Evolutionary conservation across 345 rosid species (phyloP).

Genomic region (Arabidopsis thaliana): TAIR10.1 NC_003071.7:18758501-18759000

Average conservation of each 20-base stretch:
- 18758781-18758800: constrained; percentile 53
- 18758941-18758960: constrained; percentile 98
- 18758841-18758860: constrained; percentile 57
- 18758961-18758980: constrained; percentile 89
- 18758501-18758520: constrained; percentile 80
- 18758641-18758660: constrained; percentile 75
- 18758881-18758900: constrained; percentile 80
- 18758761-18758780: constrained; percentile 65
- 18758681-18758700: constrained; percentile 89
- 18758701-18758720: constrained; percentile 71
- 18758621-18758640: constrained; percentile 85
- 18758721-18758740: constrained; percentile 91
- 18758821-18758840: constrained; percentile 60
- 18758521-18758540: constrained; percentile 59
- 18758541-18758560: constrained; percentile 85
- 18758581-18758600: constrained; percentile 78
- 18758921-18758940: constrained; percentile 86
- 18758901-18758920: constrained; percentile 90
- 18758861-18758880: constrained; percentile 83
- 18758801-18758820: constrained; percentile 52
- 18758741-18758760: constrained; percentile 81
- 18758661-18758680: constrained; percentile 82
- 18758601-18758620: constrained; percentile 83
- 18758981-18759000: constrained; percentile 85
- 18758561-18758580: constrained; percentile 82